Evolutionary conservation across 495 filamentous ascomycete genomes (phyloP).

Genomic region (Penicillium arizonense): DNA sequence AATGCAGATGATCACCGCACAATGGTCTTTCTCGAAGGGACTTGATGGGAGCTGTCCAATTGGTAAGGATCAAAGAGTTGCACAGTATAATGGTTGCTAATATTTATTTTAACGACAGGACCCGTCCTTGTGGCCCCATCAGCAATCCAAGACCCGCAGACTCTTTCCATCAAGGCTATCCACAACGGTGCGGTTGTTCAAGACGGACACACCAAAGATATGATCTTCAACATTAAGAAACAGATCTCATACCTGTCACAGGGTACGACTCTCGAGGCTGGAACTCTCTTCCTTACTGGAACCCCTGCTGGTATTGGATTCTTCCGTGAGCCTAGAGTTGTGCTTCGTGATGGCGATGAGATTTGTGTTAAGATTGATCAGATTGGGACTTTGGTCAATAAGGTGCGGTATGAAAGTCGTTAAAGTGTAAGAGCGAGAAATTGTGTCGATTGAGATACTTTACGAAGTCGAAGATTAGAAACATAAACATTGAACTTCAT

Average conservation of each 20-base stretch:
- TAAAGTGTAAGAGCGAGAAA: no score
- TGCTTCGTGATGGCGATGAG: constrained; percentile 51
- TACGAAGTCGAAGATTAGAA: no score
- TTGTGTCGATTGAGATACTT: no score
- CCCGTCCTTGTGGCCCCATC: constrained; percentile 37
- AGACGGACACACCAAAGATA: constrained; percentile 28
- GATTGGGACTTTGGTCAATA: constrained; percentile 30
- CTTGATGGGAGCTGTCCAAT: constrained; percentile 35
- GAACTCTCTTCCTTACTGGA: constrained; percentile 43
- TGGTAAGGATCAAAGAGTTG: constrained; percentile 11
- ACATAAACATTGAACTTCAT: no score
- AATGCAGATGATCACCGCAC: constrained; percentile 29
- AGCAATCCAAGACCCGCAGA: constrained; percentile 34
- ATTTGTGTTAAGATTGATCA: constrained; percentile 49
- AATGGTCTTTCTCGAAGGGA: constrained; percentile 49
- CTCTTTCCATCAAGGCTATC: constrained; percentile 26
- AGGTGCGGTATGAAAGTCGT: constrained; percentile 23
- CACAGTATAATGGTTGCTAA: not conserved
- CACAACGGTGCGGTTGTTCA: constrained; percentile 28
- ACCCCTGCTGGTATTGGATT: constrained; percentile 40
- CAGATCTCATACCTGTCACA: constrained; percentile 36
- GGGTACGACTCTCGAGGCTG: constrained; percentile 38
- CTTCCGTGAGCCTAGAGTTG: constrained; percentile 43
- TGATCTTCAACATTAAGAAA: constrained; percentile 33
- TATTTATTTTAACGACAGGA: constrained; percentile 16